Evolutionary conservation across 2,329 filamentous ascomycete species (phyloP).

Genomic region (Fusarium keratoplasticum): DNA sequence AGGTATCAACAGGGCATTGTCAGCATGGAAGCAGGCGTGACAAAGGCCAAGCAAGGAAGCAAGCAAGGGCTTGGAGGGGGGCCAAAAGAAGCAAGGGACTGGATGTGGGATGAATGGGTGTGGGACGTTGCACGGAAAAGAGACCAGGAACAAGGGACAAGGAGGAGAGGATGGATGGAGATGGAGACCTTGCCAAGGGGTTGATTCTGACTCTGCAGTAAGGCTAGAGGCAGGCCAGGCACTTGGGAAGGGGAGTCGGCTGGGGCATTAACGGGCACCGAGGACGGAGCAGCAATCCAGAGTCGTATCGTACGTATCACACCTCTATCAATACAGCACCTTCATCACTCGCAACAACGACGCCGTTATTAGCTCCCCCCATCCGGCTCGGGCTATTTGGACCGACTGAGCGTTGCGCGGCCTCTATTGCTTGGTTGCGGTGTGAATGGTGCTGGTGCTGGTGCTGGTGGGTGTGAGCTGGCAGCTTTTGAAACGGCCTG

Average conservation of each 20-base stretch:
- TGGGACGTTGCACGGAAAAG: conserved; percentile 15
- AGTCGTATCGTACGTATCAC: neutral
- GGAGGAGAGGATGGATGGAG: neutral
- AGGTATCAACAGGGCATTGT: conserved; percentile 20
- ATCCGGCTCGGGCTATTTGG: neutral
- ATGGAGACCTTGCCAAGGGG: neutral
- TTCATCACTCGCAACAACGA: neutral
- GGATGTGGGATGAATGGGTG: conserved; percentile 25
- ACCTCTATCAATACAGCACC: neutral
- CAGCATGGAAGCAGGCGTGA: conserved; percentile 13
- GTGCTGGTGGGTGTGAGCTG: conserved; percentile 16
- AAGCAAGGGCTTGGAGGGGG: conserved; percentile 11
- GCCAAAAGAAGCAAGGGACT: conserved; percentile 35
- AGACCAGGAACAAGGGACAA: conserved; percentile 35
- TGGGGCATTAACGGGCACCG: neutral
- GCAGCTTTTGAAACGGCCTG: conserved; percentile 35
- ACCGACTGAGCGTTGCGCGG: conserved; percentile 14
- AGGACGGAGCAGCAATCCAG: neutral
- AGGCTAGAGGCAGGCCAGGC: neutral
- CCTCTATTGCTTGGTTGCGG: conserved; percentile 5
- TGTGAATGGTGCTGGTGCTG: conserved; percentile 2
- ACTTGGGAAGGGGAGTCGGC: conserved; percentile 14
- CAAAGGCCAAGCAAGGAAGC: conserved; percentile 12
- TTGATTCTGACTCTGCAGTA: neutral
- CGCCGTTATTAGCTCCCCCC: neutral